Base-by-base conservation (phyloP, 129 eudicot genomes). In the Calendula officinalis region DNA sequence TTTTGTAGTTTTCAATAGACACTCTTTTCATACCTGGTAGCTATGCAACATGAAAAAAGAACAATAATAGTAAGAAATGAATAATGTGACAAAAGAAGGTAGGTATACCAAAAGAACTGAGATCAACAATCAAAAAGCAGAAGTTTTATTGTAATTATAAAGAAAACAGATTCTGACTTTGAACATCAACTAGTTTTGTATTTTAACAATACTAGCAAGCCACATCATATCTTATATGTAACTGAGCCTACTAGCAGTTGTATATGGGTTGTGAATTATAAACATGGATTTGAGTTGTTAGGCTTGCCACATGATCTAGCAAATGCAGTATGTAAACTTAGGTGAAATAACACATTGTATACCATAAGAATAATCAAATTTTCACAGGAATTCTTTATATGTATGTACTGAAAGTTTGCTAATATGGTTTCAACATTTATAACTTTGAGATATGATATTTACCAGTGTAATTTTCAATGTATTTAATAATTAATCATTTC, bases 1-100 rank as follows among this genome's bases (percentile, higher is more conserved):
- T 86, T 56, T 55, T 38, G 0, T 52, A 67, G 5, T 75, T 73
- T 64, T 66, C 64, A 70, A 86, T 50, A 8, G 88, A 71, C 51
- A 86, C 86, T 7, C 73, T 73, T 54, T 80, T 83, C 78, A 68
- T 78, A 22, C 83, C 70, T 30, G 97, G 81, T 62, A 89, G 67
- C 97, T 89, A 78, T 64, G 74, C 41, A 42, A 16, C 48, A 70
- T 27, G 44, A 54, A 10, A 2, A 45, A 46, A 43, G 30, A 3
- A 56, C 8, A 65, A n/a, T 6, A 43, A 10, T 27, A 36, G 7
- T 0, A 41, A 60, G 45, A 41, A 41, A 8, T 41, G 10, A 9
- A 40, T 5, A 40, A 56, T 22, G 16, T 56, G 61, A 34, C 41
- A 56, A 47, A 36, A 46, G 17, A 49, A 48, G 16, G 45, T 49